Base-by-base conservation (phyloP, 805 yeast species). In the Nakazawaea ernobii region DNA sequence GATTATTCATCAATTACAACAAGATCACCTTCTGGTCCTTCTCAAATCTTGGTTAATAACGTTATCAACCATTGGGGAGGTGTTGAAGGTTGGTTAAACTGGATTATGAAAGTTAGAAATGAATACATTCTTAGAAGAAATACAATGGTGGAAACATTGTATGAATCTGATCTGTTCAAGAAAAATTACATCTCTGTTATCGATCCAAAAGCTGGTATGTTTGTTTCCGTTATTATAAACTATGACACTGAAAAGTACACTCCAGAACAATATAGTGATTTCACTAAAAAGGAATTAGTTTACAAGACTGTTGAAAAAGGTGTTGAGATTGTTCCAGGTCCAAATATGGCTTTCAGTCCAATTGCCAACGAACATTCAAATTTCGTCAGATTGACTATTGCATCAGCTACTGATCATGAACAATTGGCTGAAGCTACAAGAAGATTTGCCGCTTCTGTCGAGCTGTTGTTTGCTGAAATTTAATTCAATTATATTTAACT, bases 51-150 rank as follows among this genome's bases (percentile, higher is more conserved):
- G 10, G 70, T 81, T n/a, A 69, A 72, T 56, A 68, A 80, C 53
- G 72, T 78, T 8, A 65, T 81, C 39, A 62, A 66, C 32, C 68
- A 74, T 52, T 62, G 86, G 84, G 95, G 61, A 60, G 94, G 92
- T 20, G 79, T 81, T 53, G 69, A 67, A 6, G 95, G 95, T 8
- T 87, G 85, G 75, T 59, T 84, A 52, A 76, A 77, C 56, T 87
- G 95, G 95, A 74, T 87, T 60, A 69, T 75, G 51, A 79, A 79
- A 51, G 73, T 87, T 53, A 75, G 91, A 53, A 71, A 70, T 41
- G 83, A 83, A 60, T 86, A 86, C 67, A 72, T 86, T 32, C 71
- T 66, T 49, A 80, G 91, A 62, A 77, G 89, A 59, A 83, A 84
- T 57, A 67, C 73, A 24, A 75, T 86, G 52, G 69, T 84, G 50